phyloP scores from a whole-genome alignment of 2,329 filamentous ascomycete species.

The Sporothrix euskadiensis region DNA sequence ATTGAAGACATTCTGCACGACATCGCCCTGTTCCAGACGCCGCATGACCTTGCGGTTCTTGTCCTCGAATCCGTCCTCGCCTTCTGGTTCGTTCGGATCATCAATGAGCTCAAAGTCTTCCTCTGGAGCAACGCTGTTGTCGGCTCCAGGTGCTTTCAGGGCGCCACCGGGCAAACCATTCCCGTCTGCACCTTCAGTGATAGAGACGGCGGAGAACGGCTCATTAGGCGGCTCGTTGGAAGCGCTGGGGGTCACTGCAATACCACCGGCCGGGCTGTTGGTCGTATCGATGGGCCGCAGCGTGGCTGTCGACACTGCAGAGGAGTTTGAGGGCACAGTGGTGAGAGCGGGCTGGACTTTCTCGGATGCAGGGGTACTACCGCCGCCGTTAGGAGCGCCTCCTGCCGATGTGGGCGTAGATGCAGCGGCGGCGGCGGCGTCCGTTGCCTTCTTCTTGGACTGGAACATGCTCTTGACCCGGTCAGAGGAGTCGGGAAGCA shows the following conservation, averaged over 20 bases:
- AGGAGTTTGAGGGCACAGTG: not conserved
- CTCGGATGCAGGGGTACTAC: not conserved
- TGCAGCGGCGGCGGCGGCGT: constrained; percentile 26
- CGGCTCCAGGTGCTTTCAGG: constrained; percentile 27
- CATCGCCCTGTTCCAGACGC: constrained; percentile 83
- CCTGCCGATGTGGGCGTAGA: not conserved
- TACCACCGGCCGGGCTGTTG: not conserved
- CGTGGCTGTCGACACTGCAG: constrained; percentile 24
- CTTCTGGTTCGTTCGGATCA: constrained; percentile 81
- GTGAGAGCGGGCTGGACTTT: not conserved
- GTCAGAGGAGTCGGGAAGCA: constrained; percentile 71
- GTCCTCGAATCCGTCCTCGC: constrained; percentile 80
- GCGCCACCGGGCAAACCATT: not conserved
- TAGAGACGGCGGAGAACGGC: not conserved
- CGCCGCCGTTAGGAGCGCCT: not conserved
- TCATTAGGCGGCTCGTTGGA: not conserved
- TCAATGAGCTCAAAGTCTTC: constrained; percentile 97
- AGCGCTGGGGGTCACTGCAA: not conserved
- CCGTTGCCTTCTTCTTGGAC: constrained; percentile 60
- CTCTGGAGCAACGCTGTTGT: constrained; percentile 55
- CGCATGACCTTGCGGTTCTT: constrained; percentile 98
- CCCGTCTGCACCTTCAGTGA: not conserved
- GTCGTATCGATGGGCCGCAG: constrained; percentile 28
- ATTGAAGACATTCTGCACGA: constrained; percentile 92
- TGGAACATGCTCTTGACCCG: constrained; percentile 72